Base-by-base conservation (phyloP, 2,329 filamentous ascomycete species). In the Fusarium tuaranense region DNA sequence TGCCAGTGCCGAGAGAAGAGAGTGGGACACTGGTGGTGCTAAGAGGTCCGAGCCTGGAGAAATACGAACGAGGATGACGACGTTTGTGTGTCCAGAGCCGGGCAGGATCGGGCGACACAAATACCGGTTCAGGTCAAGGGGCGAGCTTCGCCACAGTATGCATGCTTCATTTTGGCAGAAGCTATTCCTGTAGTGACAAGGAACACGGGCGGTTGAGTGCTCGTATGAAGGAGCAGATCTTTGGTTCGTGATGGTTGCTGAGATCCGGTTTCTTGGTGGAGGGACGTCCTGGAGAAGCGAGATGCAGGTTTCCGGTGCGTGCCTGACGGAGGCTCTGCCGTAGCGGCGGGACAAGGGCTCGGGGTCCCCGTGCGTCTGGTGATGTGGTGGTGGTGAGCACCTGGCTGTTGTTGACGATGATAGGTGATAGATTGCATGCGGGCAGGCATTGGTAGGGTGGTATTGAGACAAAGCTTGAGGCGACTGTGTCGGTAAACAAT, bases 1-100 rank as follows among this genome's bases (percentile, higher is more conserved):
- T 69, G 60, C 66, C 61, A 78, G 63, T 77, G 73, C 74, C 74
- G 70, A 73, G 48, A 69, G 44, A 65, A 72, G 66, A 61, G 48
- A 65, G 63, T 67, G 71, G 63, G 62, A 55, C 48, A 44, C 27
- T 41, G 25, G 22, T 38, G 51, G 34, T 58, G 44, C 36, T 32
- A 16, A 65, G 41, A 44, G 46, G 57, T 41, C 60, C 65, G 36
- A 53, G 59, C 48, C 62, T 72, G 62, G 62, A 67, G 63, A 69
- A 75, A 77, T 77, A 78, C 71, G 76, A 78, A 75, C 73, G 25
- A 70, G 63, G 67, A 74, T 72, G 73, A 71, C 67, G 68, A 73
- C 60, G 65, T 51, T 58, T 62, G 41, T 51, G 55, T 65, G 18
- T 53, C 18, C 48, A 20, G 25, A 20, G 27, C 25, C 27, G 27